A percentile compares a stretch with the other conserved stretches of the same genome.
Conservation (phyloP, 2,329 filamentous ascomycete species). For the Ceratocystis harringtonii region DNA sequence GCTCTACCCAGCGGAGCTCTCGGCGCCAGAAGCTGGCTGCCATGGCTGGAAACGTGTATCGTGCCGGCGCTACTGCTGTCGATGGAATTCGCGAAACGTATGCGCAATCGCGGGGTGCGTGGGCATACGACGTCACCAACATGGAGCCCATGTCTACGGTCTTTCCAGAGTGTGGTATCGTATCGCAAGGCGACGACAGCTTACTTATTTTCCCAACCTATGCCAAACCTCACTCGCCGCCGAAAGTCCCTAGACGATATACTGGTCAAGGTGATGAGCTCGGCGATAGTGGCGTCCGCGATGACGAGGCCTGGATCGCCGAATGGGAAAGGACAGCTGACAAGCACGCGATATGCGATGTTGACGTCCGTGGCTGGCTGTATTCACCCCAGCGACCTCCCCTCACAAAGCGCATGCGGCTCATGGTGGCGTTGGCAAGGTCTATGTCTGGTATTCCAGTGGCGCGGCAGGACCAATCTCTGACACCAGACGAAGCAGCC, state of each 20-base stretch:
- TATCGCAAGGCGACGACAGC: slow-evolving; percentile 68
- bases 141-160: slow-evolving; percentile 48
- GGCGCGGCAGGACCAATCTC: slow-evolving; percentile 31
- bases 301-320: slow-evolving; percentile 59
- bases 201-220: slow-evolving; percentile 95
- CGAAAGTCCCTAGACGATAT: not conserved
- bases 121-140: slow-evolving; percentile 21
- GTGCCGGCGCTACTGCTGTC: slow-evolving; percentile 41
- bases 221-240: slow-evolving; percentile 47
- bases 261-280: slow-evolving; percentile 22
- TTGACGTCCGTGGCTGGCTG: slow-evolving; percentile 91
- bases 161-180: slow-evolving; percentile 74
- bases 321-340: slow-evolving; percentile 72
- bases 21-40: slow-evolving; percentile 62
- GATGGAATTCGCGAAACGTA: slow-evolving; percentile 45
- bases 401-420: slow-evolving; percentile 71
- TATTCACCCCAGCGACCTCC: slow-evolving; percentile 75
- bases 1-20: slow-evolving; percentile 46
- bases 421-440: slow-evolving; percentile 73
- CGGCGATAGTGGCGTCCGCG: slow-evolving; percentile 32
- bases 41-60: slow-evolving; percentile 43
- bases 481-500: slow-evolving; percentile 3
- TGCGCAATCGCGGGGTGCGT: slow-evolving; percentile 33
- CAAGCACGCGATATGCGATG: slow-evolving; percentile 74
- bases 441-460: slow-evolving; percentile 76